phyloP scores from a whole-genome alignment of 352 stramenopile genomes.

The Sclerospora graminicola region DNA sequence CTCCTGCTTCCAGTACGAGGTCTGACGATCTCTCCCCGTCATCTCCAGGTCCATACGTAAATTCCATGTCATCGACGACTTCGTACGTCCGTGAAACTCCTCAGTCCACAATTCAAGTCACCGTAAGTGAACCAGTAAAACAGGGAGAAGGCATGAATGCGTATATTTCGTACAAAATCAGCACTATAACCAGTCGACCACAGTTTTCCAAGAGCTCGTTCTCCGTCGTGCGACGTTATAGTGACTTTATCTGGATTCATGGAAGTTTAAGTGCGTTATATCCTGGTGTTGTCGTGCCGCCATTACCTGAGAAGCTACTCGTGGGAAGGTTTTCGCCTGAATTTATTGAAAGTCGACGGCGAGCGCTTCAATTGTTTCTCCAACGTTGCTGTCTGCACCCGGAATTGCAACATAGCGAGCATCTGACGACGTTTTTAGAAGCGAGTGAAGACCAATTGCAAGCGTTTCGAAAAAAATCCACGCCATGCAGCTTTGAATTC shows the following conservation, averaged over 20 bases:
- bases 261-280: slow-evolving; percentile 80
- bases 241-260: slow-evolving; percentile 95
- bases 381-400: slow-evolving; percentile 69
- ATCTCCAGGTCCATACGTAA: background rate
- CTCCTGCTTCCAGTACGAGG: background rate
- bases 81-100: slow-evolving; percentile 1
- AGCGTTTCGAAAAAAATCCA: slow-evolving; percentile 53
- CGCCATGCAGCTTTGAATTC: slow-evolving; percentile 36
- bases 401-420: slow-evolving; percentile 75
- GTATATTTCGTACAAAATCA: slow-evolving; percentile 96
- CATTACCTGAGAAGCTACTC: slow-evolving; percentile 93
- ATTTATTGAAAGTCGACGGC: slow-evolving; percentile 83
- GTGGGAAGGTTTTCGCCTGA: slow-evolving; percentile 90
- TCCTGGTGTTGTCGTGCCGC: slow-evolving; percentile 88
- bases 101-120: slow-evolving; percentile 55
- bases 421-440: slow-evolving; percentile 80
- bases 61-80: slow-evolving; percentile 1
- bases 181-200: slow-evolving; percentile 54
- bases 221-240: slow-evolving; percentile 88
- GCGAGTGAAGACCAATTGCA: slow-evolving; percentile 60
- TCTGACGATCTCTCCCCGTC: too few relatives aligned
- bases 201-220: slow-evolving; percentile 84
- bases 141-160: slow-evolving; percentile 95
- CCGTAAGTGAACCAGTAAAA: slow-evolving; percentile 93
- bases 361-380: slow-evolving; percentile 74